Evolutionary conservation across 2,329 filamentous ascomycete genomes (phyloP).

Genomic region (Epicoccum nigrum): DNA sequence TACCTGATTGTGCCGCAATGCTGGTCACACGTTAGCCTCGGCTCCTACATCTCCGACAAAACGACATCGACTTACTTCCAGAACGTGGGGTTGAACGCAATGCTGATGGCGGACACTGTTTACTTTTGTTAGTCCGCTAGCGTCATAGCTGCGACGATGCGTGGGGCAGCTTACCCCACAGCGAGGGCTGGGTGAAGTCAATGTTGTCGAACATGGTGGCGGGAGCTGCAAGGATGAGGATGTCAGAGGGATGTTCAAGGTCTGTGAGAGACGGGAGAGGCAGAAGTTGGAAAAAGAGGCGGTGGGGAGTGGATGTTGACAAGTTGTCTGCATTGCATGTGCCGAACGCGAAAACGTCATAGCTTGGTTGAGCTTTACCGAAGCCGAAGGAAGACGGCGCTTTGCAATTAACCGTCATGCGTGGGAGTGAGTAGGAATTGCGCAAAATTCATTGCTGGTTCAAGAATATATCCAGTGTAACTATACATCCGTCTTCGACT

Average conservation of each 20-base stretch:
- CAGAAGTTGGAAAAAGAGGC: not conserved
- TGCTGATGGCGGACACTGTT: slow-evolving; percentile 77
- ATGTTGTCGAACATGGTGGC: slow-evolving; percentile 39
- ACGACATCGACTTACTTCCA: slow-evolving; percentile 76
- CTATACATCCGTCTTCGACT: too few species aligned
- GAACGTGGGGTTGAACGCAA: slow-evolving; percentile 97
- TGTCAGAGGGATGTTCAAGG: not conserved
- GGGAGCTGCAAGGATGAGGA: not conserved
- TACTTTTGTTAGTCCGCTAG: slow-evolving; percentile 6
- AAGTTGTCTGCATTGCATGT: slow-evolving; percentile 33
- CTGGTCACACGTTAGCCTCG: slow-evolving; percentile 53
- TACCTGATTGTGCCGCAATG: slow-evolving; percentile 83
- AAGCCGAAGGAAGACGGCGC: not conserved
- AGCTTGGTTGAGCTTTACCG: slow-evolving; percentile 22
- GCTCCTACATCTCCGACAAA: not conserved
- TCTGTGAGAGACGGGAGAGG: not conserved
- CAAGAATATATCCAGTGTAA: too few species aligned
- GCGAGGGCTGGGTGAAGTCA: slow-evolving; percentile 54
- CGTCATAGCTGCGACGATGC: not conserved
- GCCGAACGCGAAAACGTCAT: slow-evolving; percentile 39
- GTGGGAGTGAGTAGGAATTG: too few species aligned
- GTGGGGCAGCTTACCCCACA: slow-evolving; percentile 52
- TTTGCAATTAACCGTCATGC: not conserved
- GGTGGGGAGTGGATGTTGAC: slow-evolving; percentile 29
- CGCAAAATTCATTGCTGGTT: too few species aligned